Evolutionary conservation across 768 basidiomycete genomes (phyloP).

Genomic region (Tubosaeta sp.): DNA sequence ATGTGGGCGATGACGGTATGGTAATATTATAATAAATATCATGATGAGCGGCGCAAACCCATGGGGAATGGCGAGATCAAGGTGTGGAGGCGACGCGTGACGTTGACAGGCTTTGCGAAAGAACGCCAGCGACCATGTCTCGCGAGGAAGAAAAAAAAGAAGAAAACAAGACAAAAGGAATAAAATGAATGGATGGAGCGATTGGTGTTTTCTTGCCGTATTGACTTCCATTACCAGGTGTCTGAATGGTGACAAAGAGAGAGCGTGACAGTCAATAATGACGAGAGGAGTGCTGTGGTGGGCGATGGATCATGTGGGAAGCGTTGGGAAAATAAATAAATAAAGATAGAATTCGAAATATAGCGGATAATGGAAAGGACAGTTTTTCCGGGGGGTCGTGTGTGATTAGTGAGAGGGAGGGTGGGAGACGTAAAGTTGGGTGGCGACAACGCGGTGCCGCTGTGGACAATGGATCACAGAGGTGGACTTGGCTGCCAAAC

Average conservation of each 20-base stretch:
- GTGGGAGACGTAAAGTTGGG: constrained; percentile 20
- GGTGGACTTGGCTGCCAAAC: constrained; percentile 9
- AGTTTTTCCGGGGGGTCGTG: constrained; percentile 4
- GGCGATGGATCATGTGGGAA: background rate
- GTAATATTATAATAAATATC: background rate
- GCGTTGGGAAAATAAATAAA: background rate
- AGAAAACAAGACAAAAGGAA: background rate
- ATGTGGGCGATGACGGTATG: background rate
- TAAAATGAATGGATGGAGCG: background rate
- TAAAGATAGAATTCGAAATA: background rate
- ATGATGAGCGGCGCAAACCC: background rate
- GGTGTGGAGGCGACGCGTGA: background rate
- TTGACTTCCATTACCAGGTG: background rate
- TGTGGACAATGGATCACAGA: constrained; percentile 10
- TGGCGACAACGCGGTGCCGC: constrained; percentile 22
- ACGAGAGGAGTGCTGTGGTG: too few relatives aligned
- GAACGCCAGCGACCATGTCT: background rate
- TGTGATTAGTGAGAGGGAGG: constrained; percentile 13
- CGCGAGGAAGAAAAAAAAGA: background rate
- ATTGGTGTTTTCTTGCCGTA: background rate
- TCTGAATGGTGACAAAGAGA: background rate
- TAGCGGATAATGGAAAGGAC: background rate
- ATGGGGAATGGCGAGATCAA: background rate
- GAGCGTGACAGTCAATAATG: constrained; percentile 3
- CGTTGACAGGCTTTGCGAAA: background rate